Conservation (phyloP, 1,284 basidiomycete genomes). For the Amylostereum chailletii region DNA sequence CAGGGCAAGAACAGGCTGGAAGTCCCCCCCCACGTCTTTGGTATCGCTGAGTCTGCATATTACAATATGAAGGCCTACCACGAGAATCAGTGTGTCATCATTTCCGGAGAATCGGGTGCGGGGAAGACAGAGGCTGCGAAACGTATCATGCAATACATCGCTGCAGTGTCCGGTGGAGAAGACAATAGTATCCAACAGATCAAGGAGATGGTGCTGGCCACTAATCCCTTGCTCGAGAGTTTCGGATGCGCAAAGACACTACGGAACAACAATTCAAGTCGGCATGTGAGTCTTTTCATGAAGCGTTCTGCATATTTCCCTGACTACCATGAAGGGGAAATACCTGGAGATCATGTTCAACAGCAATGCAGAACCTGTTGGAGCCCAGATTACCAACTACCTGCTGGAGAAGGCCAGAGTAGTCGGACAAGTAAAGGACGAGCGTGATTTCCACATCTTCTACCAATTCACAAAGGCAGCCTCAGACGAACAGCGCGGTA, state of each 20-base stretch:
- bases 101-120: conserved; percentile 96
- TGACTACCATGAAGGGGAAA: conserved; percentile 67
- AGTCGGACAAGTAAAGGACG: conserved; percentile 93
- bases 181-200: conserved; percentile 89
- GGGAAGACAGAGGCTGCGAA: conserved; percentile 98
- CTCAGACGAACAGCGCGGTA: conserved; percentile 79
- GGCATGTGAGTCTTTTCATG: conserved; percentile 65
- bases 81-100: conserved; percentile 99
- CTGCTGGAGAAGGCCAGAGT: conserved; percentile 96
- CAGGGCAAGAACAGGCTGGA: conserved; percentile 98
- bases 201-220: conserved; percentile 99
- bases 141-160: conserved; percentile 99
- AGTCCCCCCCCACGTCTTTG: conserved; percentile 96
- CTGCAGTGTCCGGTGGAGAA: conserved; percentile 86
- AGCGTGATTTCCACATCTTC: conserved; percentile 99
- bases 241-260: conserved; percentile 99
- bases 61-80: conserved; percentile 99
- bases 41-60: conserved; percentile 94
- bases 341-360: conserved; percentile 99
- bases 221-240: conserved; percentile 95
- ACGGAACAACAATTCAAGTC: conserved; percentile 97
- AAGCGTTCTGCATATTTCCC: background rate
- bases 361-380: conserved; percentile 84
- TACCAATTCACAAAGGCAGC: conserved; percentile 99
- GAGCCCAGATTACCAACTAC: conserved; percentile 98